Evolutionary conservation across 2,329 filamentous ascomycete genomes (phyloP).

Genomic region (Paracamarosporium sp.): DNA sequence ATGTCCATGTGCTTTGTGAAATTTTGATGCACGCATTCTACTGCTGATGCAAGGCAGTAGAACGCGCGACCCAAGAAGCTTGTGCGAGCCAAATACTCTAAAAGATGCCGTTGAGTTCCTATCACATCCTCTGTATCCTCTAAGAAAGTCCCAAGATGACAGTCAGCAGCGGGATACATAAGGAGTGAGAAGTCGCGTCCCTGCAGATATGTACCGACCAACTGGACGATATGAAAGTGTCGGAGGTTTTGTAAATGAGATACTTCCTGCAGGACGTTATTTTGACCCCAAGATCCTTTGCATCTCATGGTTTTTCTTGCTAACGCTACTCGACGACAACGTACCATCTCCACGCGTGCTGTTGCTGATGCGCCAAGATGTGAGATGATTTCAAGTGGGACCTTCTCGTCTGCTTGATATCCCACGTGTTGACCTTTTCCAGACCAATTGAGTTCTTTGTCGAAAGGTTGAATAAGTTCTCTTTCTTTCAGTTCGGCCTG

Average conservation of each 20-base stretch:
- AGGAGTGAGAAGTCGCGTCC: slow-evolving; percentile 19
- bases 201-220: slow-evolving; percentile 18
- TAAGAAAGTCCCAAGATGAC: slow-evolving; percentile 17
- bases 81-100: neutral
- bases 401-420: slow-evolving; percentile 11
- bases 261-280: slow-evolving; percentile 20
- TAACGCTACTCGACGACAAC: slow-evolving; percentile 21
- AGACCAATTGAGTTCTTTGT: slow-evolving; percentile 32
- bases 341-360: slow-evolving; percentile 20
- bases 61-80: neutral
- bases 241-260: slow-evolving; percentile 22
- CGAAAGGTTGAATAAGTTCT: too few relatives aligned
- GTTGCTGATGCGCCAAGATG: slow-evolving; percentile 14
- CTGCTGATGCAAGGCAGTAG: slow-evolving; percentile 14
- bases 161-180: slow-evolving; percentile 25
- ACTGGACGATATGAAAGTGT: slow-evolving; percentile 10
- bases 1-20: slow-evolving; percentile 29
- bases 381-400: slow-evolving; percentile 13
- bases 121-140: slow-evolving; percentile 13
- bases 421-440: slow-evolving; percentile 29
- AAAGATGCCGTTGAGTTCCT: neutral
- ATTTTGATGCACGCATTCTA: slow-evolving; percentile 17
- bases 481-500: neutral
- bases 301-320: slow-evolving; percentile 28
- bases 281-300: neutral